Evolutionary conservation across 768 basidiomycete genomes (phyloP), one percentile per base, ranked within the genome.

Genomic region (Tephrocybe sp.): DNA sequence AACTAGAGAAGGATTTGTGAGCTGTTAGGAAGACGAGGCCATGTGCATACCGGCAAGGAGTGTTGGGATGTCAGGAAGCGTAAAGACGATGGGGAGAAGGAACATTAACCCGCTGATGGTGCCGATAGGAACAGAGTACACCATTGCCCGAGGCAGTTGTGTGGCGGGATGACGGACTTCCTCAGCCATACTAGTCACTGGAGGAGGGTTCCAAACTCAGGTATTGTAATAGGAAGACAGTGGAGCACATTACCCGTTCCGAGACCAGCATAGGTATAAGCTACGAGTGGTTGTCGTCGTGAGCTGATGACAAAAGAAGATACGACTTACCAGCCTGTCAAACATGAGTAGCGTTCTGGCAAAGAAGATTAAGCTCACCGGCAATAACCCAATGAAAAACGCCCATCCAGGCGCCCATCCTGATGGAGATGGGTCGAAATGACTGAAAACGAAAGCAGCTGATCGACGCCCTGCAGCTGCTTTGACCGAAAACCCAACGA

Each of bases 351-450:
- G 18, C n/a, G n/a, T n/a, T n/a, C n/a, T n/a, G n/a, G n/a, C n/a
- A n/a, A n/a, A n/a, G n/a, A n/a, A n/a, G n/a, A n/a, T n/a, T n/a
- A n/a, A n/a, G n/a, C 76, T 52, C 67, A 83, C 81, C 37, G 79
- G 81, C 20, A 83, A 71, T 18, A 85, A 59, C 26, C 84, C 84
- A 28, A 85, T 81, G 62, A 85, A 86, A 61, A 85, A 87, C 0
- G 82, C 74, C 84, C 84, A 86, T 26, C 81, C 85, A 11, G 80
- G 73, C 1, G 75, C 76, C 85, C 85, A 86, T 5, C 85, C 85
- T 0, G 85, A 81, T n/a, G 69, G 64, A n/a, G 83, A 77, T 1
- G 79, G 69, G 58, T 86, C 78, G 48, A 85, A 87, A 51, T 79
- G 73, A 9, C 76, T 76, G 1, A 86, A 69, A 0, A 80, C 84